Percentiles rank a stretch among this genome's conserved stretches.
phyloP scores from a whole-genome alignment of 306 rosid species.

The Vicia faba region DNA sequence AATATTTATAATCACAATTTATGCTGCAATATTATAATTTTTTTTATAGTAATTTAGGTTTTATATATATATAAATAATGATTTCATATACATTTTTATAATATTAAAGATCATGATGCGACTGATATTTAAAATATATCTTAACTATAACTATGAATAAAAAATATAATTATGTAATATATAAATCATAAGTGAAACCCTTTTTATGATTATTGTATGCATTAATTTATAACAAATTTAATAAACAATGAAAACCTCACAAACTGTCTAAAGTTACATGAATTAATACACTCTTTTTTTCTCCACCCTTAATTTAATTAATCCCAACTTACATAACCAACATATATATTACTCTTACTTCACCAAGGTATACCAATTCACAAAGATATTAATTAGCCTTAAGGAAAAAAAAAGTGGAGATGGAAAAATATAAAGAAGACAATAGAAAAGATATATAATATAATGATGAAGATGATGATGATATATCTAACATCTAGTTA shows the following conservation, averaged over 20 bases:
- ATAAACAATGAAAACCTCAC: slow-evolving; percentile 51
- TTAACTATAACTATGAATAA: neutral
- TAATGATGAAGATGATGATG: neutral
- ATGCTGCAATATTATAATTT: neutral
- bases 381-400: slow-evolving; percentile 38
- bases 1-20: neutral
- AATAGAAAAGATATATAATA: slow-evolving; percentile 20
- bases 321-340: slow-evolving; percentile 42
- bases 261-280: slow-evolving; percentile 46
- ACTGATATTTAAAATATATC: neutral
- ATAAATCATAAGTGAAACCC: slow-evolving; percentile 20
- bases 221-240: slow-evolving; percentile 53
- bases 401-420: slow-evolving; percentile 17
- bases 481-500: slow-evolving; percentile 29
- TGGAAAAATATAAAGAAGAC: slow-evolving; percentile 22
- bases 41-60: neutral
- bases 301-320: slow-evolving; percentile 37
- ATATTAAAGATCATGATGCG: too few species aligned
- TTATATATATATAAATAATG: too few species aligned
- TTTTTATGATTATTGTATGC: slow-evolving; percentile 39
- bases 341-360: slow-evolving; percentile 38
- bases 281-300: slow-evolving; percentile 41
- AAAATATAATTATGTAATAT: neutral
- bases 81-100: too few species aligned
- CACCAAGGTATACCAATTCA: slow-evolving; percentile 52